Conservation (phyloP, 768 basidiomycete genomes). For the Tulasnella sp. region DNA sequence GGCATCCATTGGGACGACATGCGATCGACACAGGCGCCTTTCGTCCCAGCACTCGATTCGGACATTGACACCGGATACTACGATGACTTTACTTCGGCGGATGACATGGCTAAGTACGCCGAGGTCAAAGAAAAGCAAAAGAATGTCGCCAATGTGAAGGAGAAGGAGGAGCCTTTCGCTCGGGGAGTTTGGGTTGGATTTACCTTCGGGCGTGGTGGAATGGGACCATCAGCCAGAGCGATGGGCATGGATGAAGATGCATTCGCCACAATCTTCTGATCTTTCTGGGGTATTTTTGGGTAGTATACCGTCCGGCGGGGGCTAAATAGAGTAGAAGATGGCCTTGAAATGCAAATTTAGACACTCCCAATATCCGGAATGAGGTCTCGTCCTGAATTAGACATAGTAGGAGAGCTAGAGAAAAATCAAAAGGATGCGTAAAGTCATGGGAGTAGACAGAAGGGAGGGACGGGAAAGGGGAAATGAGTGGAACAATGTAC, state of each 20-base stretch:
- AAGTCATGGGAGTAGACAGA: background rate
- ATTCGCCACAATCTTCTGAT: constrained; percentile 17
- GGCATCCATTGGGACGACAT: constrained; percentile 67
- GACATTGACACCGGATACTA: constrained; percentile 95
- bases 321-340: background rate
- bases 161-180: constrained; percentile 63
- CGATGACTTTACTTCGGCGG: constrained; percentile 75
- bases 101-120: constrained; percentile 98
- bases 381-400: background rate
- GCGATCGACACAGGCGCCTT: constrained; percentile 67
- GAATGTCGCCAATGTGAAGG: constrained; percentile 84
- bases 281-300: background rate
- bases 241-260: constrained; percentile 10
- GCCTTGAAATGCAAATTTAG: background rate
- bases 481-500: background rate
- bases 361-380: background rate
- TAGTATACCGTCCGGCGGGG: background rate
- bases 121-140: constrained; percentile 95
- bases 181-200: constrained; percentile 87
- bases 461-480: background rate
- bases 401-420: background rate
- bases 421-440: background rate
- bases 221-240: constrained; percentile 28
- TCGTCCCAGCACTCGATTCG: constrained; percentile 87
- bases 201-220: constrained; percentile 82